Percentiles rank a stretch among this genome's conserved stretches.
phyloP scores from a whole-genome alignment of 1,284 basidiomycete species.

The Mycosarcoma maydis region DNA sequence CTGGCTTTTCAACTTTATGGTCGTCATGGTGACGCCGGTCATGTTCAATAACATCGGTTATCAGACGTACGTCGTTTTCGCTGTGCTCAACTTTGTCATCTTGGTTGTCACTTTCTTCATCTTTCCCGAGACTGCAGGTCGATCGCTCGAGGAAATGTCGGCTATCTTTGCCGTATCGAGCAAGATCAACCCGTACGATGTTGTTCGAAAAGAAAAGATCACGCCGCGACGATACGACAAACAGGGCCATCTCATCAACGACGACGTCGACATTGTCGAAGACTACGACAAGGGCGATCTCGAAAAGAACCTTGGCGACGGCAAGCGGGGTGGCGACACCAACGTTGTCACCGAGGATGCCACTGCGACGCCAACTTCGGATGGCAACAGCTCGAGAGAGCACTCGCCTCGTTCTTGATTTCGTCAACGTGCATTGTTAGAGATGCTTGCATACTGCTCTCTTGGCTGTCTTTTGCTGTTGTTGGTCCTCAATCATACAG shows the following conservation, averaged over 20 bases:
- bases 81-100: conserved; percentile 54
- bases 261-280: conserved; percentile 40
- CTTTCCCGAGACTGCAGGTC: conserved; percentile 62
- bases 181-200: conserved; percentile 60
- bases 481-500: no score
- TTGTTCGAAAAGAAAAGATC: conserved; percentile 52
- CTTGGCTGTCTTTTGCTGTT: not conserved
- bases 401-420: conserved; percentile 18
- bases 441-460: conserved; percentile 4
- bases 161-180: conserved; percentile 58
- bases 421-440: conserved; percentile 1
- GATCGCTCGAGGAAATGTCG: conserved; percentile 63
- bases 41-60: conserved; percentile 44
- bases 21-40: conserved; percentile 60
- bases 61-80: conserved; percentile 54
- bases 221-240: conserved; percentile 61
- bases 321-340: conserved; percentile 21
- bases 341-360: conserved; percentile 34
- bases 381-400: conserved; percentile 23
- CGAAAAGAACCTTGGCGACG: conserved; percentile 26
- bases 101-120: conserved; percentile 49
- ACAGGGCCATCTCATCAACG: conserved; percentile 50
- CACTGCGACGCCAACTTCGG: conserved; percentile 28
- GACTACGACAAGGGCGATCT: conserved; percentile 28
- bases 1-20: conserved; percentile 64